Conservation (phyloP, 1,284 basidiomycete species). For the Schizopora paradoxa region DNA sequence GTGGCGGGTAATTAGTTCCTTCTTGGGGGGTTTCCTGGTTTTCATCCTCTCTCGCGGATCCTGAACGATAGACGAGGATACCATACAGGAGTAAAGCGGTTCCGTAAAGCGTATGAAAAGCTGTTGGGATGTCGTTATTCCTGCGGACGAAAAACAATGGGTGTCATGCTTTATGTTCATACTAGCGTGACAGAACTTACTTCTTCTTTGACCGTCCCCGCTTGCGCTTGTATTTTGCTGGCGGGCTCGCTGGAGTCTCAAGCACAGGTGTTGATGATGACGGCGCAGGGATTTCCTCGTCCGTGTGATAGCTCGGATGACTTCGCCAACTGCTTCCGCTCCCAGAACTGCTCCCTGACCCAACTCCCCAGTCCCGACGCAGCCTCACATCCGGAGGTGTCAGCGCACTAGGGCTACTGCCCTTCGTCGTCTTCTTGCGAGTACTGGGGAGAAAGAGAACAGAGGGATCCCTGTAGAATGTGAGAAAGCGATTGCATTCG, state of each 20-base stretch:
- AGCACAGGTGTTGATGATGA: no score
- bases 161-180: no score
- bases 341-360: no score
- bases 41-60: background rate
- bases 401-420: slow-evolving; percentile 18
- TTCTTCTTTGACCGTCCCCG: no score
- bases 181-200: no score
- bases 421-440: slow-evolving; percentile 15
- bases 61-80: background rate
- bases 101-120: slow-evolving; percentile 1
- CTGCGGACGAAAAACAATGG: no score
- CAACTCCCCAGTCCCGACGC: slow-evolving; percentile 29
- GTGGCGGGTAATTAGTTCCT: no score
- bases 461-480: slow-evolving; percentile 49
- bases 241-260: no score
- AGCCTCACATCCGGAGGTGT: slow-evolving; percentile 30
- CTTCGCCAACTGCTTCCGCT: slow-evolving; percentile 4
- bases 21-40: background rate
- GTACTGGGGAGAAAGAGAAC: slow-evolving; percentile 33
- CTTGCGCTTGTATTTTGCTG: no score
- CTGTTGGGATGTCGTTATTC: slow-evolving; percentile 2
- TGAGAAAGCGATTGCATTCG: slow-evolving; percentile 56
- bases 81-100: background rate
- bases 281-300: background rate
- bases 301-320: no score